phyloP scores from a whole-genome alignment of 169 alveolate genomes.

The Toxoplasma gondii region DNA sequence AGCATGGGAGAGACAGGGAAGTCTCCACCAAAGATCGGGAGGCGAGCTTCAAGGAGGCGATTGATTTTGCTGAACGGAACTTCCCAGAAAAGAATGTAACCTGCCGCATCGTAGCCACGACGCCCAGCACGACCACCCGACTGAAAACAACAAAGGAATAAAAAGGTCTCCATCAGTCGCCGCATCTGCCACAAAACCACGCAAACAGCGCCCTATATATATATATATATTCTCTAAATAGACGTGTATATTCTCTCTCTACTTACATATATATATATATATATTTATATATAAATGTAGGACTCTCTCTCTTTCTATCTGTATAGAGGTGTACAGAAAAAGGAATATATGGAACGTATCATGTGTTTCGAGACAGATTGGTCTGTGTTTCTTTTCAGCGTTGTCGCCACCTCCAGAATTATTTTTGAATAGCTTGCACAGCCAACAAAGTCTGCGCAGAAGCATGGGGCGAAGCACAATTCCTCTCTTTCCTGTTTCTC shows the following conservation, averaged over 20 bases:
- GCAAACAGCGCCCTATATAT: not conserved
- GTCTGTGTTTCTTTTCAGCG: no score
- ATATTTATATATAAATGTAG: constrained; percentile 86
- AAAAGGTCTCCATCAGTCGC: not conserved
- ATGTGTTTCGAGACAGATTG: no score
- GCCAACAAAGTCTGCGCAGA: no score
- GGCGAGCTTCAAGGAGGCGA: constrained; percentile 35
- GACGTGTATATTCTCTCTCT: not conserved
- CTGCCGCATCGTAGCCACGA: constrained; percentile 92
- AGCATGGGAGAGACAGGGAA: constrained; percentile 54
- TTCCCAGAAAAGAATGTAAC: constrained; percentile 90
- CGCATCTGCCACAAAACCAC: not conserved
- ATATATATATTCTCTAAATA: no score
- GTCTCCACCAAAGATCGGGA: constrained; percentile 46
- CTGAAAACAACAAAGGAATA: constrained; percentile 23
- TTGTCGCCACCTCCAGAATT: no score
- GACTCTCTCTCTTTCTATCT: no score
- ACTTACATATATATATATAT: not conserved
- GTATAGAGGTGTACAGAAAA: no score
- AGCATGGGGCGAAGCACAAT: no score
- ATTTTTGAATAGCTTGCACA: no score
- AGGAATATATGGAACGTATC: no score
- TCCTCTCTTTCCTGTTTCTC: no score
- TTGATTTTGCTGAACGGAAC: constrained; percentile 75
- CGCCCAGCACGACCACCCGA: constrained; percentile 94